Evolutionary conservation across 1,139 yeast species (phyloP).

Genomic region (Sugiyamaella neomexicana): DNA sequence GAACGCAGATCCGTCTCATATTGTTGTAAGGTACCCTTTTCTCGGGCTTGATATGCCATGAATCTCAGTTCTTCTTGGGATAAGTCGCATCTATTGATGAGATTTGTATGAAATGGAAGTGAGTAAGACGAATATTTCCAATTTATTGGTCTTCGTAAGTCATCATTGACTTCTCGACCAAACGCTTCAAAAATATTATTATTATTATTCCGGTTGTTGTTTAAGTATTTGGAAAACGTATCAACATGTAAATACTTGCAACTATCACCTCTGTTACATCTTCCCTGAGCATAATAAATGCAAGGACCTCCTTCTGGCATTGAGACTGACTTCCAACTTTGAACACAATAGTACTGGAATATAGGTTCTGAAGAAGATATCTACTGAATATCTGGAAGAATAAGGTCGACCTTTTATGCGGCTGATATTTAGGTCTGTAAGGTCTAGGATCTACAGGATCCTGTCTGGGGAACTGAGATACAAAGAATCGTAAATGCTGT

Average conservation of each 20-base stretch:
- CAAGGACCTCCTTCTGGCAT: conserved; percentile 20
- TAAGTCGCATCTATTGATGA: conserved; percentile 55
- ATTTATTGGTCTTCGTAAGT: conserved; percentile 18
- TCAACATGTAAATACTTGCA: conserved; percentile 30
- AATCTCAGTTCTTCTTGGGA: conserved; percentile 59
- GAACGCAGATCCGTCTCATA: conserved; percentile 46
- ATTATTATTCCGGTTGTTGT: conserved; percentile 12
- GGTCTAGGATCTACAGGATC: too few species aligned
- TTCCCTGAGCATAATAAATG: conserved; percentile 26
- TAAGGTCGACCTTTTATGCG: too few species aligned
- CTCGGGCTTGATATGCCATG: conserved; percentile 48
- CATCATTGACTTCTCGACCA: conserved; percentile 20
- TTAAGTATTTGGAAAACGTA: conserved; percentile 12
- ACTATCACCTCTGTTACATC: conserved; percentile 28
- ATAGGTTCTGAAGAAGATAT: too few species aligned
- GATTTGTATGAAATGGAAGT: conserved; percentile 35
- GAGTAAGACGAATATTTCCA: conserved; percentile 26
- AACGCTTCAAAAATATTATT: conserved; percentile 16
- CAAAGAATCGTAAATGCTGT: too few species aligned
- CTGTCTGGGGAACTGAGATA: too few species aligned
- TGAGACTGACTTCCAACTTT: too few species aligned
- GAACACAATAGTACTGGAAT: not conserved
- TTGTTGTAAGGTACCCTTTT: conserved; percentile 42
- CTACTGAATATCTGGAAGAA: too few species aligned
- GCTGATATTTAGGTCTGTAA: too few species aligned